Evolutionary conservation across 352 stramenopile species (phyloP).

Genomic region (Phytophthora ramorum): DNA sequence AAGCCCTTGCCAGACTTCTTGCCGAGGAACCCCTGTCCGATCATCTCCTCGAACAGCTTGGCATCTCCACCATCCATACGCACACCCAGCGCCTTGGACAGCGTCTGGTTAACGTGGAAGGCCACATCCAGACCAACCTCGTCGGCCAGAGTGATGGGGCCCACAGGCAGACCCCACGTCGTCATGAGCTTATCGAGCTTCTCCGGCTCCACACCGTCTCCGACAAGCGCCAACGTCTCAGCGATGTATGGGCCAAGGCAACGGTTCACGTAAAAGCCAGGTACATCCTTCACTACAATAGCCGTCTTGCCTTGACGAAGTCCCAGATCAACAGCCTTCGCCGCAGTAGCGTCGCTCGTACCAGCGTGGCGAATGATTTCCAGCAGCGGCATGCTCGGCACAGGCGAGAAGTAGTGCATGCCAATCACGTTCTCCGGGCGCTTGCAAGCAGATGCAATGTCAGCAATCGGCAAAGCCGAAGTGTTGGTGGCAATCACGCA

Average conservation of each 20-base stretch:
- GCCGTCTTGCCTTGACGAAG: conserved; percentile 98
- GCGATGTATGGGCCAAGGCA: conserved; percentile 96
- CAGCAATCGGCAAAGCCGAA: conserved; percentile 95
- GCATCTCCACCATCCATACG: conserved; percentile 94
- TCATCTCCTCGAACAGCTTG: conserved; percentile 95
- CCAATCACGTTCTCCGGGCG: conserved; percentile 94
- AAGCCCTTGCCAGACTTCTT: conserved; percentile 98
- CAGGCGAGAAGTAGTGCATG: conserved; percentile 99
- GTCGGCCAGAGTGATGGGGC: conserved; percentile 96
- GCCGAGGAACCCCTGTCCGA: conserved; percentile 95
- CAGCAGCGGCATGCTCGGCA: conserved; percentile 97
- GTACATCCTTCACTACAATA: conserved; percentile 98
- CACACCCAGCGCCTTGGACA: conserved; percentile 95
- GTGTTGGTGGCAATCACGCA: conserved; percentile 99
- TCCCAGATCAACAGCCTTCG: conserved; percentile 95
- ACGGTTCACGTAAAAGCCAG: conserved; percentile 99
- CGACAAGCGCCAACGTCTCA: conserved; percentile 91
- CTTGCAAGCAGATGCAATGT: conserved; percentile 92
- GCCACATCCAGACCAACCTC: conserved; percentile 98
- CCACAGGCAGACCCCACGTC: conserved; percentile 97
- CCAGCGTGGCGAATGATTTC: conserved; percentile 98
- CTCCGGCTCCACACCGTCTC: conserved; percentile 93
- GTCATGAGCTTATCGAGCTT: conserved; percentile 95
- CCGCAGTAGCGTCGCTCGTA: conserved; percentile 89
- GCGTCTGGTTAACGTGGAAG: conserved; percentile 93